A percentile compares a stretch with the other conserved stretches of the same genome.
These are phyloP conservation scores for Solioccasus polychromus DNA, from an alignment of 768 basidiomycete genomes.

Conservation along the genomic window DNA sequence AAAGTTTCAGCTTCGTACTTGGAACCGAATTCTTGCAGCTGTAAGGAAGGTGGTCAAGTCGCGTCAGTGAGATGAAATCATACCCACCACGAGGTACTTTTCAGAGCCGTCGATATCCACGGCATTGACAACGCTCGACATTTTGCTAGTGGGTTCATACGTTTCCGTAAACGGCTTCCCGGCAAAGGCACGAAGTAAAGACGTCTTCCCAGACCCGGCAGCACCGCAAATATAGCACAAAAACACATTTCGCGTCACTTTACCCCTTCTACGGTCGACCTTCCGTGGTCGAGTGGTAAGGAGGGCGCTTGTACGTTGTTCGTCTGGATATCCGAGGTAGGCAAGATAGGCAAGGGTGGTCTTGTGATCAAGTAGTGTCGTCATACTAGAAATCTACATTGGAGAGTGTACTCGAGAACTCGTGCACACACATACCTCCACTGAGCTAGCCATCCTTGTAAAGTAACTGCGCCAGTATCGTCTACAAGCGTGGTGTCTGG, in stretches of 20 bases:
- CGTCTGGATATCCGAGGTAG: slow-evolving; percentile 86
- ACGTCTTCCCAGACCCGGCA: slow-evolving; percentile 94
- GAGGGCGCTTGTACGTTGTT: slow-evolving; percentile 78
- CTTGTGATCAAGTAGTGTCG: slow-evolving; percentile 90
- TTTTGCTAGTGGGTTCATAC: slow-evolving; percentile 88
- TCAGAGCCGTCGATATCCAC: slow-evolving; percentile 94
- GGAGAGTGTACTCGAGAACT: slow-evolving; percentile 1
- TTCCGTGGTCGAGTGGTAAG: slow-evolving; percentile 83
- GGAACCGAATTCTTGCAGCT: slow-evolving; percentile 98
- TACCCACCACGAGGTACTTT: slow-evolving; percentile 91
- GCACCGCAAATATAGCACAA: slow-evolving; percentile 93
- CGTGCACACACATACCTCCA: slow-evolving; percentile 72
- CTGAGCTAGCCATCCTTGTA: slow-evolving; percentile 97
- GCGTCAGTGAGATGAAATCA: slow-evolving; percentile 34
- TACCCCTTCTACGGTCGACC: slow-evolving; percentile 81
- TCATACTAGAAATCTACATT: slow-evolving; percentile 64
- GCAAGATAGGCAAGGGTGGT: slow-evolving; percentile 93
- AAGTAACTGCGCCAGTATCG: slow-evolving; percentile 85
- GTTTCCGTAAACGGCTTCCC: slow-evolving; percentile 70
- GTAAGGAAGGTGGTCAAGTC: slow-evolving; percentile 1
- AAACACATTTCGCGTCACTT: slow-evolving; percentile 88
- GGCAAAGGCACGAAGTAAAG: slow-evolving; percentile 78
- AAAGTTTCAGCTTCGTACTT: slow-evolving; percentile 91
- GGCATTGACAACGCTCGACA: slow-evolving; percentile 89
- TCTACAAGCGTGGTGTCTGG: slow-evolving; percentile 87